Evolutionary conservation across 441 rosid genomes (phyloP).

Genomic region (Gossypium davidsonii): DNA sequence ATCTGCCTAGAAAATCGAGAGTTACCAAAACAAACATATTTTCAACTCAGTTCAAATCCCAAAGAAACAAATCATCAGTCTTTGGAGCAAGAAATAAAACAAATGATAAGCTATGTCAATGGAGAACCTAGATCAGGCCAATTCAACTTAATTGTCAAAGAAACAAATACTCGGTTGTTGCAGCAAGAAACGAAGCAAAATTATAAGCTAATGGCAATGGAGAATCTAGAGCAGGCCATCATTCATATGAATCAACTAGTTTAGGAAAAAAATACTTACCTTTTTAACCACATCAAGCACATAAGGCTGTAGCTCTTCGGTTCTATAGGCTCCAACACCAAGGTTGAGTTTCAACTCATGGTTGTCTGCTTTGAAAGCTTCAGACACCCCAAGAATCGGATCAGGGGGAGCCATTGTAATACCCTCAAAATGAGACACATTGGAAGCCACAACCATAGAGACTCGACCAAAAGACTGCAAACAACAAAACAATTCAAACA

Average conservation of each 20-base stretch:
- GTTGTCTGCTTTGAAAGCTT: conserved; percentile 83
- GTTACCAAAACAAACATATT: conserved; percentile 1
- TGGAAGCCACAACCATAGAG: conserved; percentile 56
- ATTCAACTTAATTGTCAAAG: background rate
- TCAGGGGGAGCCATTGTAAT: conserved; percentile 94
- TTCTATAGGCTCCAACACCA: conserved; percentile 93
- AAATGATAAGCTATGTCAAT: background rate
- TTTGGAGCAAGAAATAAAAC: background rate
- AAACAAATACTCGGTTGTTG: background rate
- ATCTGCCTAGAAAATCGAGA: conserved; percentile 59
- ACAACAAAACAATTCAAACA: conserved; percentile 6
- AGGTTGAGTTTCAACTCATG: conserved; percentile 80
- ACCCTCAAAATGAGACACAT: conserved; percentile 76
- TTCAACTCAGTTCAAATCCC: background rate
- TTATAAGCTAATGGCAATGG: background rate
- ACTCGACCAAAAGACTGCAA: conserved; percentile 53
- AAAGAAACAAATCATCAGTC: conserved; percentile 1
- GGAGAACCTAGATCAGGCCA: background rate
- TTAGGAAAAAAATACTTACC: conserved; percentile 30
- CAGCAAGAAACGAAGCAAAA: background rate
- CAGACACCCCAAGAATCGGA: conserved; percentile 94
- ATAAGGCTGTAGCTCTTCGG: conserved; percentile 90
- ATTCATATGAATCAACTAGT: background rate
- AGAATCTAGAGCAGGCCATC: background rate
- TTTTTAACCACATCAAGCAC: conserved; percentile 92